phyloP scores from a whole-genome alignment of 225 moss, liverwort and hornwort genomes.

The Physcomitrellopsis africana region DNA sequence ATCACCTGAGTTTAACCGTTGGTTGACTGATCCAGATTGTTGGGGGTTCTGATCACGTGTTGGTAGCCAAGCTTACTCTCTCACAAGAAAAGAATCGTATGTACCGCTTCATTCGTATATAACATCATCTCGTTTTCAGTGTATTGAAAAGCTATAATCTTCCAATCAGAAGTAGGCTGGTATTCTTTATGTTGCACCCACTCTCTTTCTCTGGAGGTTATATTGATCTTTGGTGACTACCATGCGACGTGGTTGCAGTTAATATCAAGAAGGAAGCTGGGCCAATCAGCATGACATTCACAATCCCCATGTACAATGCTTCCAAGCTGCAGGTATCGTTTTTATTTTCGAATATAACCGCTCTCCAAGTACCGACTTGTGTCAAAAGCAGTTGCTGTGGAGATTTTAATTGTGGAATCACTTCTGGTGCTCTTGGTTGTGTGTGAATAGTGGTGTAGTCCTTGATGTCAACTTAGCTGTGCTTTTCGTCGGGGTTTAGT shows the following conservation, averaged over 20 bases:
- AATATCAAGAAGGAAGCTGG: constrained; percentile 97
- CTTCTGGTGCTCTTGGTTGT: neutral
- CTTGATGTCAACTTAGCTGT: neutral
- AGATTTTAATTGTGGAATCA: neutral
- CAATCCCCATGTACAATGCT: constrained; percentile 97
- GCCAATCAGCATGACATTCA: constrained; percentile 98
- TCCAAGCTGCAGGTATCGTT: constrained; percentile 80
- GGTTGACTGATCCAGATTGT: constrained; percentile 66
- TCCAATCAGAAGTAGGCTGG: neutral
- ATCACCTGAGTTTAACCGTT: constrained; percentile 15
- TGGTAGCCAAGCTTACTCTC: constrained; percentile 86
- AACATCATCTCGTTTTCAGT: neutral
- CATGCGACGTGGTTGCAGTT: constrained; percentile 50
- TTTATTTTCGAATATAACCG: neutral
- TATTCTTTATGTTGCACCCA: neutral
- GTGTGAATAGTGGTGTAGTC: neutral
- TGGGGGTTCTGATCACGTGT: constrained; percentile 90
- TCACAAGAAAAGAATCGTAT: constrained; percentile 88
- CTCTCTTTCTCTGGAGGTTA: neutral
- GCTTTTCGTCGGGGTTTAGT: constrained; percentile 1
- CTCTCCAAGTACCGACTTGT: neutral
- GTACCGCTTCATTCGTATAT: constrained; percentile 9
- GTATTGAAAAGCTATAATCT: constrained; percentile 2
- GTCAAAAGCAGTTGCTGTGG: neutral
- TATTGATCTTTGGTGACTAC: constrained; percentile 1